Evolutionary conservation across 1,284 basidiomycete genomes (phyloP).

Genomic region (Salmacisia buchloeana): DNA sequence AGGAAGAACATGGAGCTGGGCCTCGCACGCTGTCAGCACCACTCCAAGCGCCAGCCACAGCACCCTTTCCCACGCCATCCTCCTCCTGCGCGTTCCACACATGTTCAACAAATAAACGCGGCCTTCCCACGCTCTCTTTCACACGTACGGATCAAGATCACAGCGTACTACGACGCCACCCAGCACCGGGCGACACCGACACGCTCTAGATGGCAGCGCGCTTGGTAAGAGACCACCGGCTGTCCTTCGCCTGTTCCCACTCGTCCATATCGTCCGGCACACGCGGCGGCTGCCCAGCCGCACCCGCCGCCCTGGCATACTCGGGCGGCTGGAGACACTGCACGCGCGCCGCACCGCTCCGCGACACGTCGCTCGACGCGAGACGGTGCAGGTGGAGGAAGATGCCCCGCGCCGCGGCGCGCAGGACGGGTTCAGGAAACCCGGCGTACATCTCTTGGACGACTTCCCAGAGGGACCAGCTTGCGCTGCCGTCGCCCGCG

Average conservation of each 20-base stretch:
- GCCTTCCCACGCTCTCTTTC: too few relatives aligned
- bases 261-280: constrained; percentile 1
- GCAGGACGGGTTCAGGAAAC: constrained; percentile 64
- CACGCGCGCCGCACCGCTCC: neutral
- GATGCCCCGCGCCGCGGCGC: constrained; percentile 66
- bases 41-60: too few relatives aligned
- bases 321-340: neutral
- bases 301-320: neutral
- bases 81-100: too few relatives aligned
- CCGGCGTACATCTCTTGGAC: constrained; percentile 60
- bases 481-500: constrained; percentile 17
- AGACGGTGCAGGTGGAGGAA: constrained; percentile 71
- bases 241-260: neutral
- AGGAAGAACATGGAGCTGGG: too few relatives aligned
- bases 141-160: too few relatives aligned
- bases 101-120: too few relatives aligned
- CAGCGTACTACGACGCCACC: too few relatives aligned
- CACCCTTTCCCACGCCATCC: too few relatives aligned
- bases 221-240: constrained; percentile 1
- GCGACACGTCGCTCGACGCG: constrained; percentile 21
- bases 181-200: too few relatives aligned
- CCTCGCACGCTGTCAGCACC: too few relatives aligned
- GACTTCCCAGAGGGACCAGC: constrained; percentile 40
- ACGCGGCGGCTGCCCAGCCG: neutral
- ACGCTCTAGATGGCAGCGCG: neutral